Conservation (phyloP, 345 rosid genomes). For the Bruguiera sexangula region DNA sequence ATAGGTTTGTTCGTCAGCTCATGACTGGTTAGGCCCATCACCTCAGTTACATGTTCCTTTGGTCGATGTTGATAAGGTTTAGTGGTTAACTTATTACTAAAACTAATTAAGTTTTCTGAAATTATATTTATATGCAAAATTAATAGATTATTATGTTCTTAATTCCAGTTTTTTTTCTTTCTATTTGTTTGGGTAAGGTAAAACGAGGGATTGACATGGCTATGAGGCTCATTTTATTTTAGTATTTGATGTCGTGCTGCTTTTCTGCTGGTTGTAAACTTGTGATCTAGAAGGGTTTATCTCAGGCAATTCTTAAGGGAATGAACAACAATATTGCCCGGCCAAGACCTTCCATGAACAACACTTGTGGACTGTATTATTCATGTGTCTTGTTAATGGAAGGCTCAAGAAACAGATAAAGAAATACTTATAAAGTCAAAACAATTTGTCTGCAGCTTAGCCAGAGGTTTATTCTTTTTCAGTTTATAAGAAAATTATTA, state of each 20-base stretch:
- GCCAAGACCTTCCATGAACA: neutral
- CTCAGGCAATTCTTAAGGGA: neutral
- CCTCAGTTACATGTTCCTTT: constrained; percentile 77
- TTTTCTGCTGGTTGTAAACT: neutral
- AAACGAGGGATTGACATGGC: neutral
- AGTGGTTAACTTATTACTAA: constrained; percentile 1
- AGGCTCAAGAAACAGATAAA: too few relatives aligned
- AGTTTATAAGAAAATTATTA: too few relatives aligned
- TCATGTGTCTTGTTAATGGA: too few relatives aligned
- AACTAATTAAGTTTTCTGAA: neutral
- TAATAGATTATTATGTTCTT: neutral
- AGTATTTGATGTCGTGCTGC: neutral
- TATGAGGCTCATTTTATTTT: neutral
- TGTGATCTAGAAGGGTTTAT: neutral
- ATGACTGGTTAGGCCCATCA: constrained; percentile 69
- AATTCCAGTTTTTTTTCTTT: neutral
- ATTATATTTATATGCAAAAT: neutral
- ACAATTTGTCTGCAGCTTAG: too few relatives aligned
- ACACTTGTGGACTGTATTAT: neutral
- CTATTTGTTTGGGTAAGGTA: neutral
- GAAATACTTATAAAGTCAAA: too few relatives aligned
- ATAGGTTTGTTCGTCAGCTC: constrained; percentile 50
- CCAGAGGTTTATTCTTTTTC: too few relatives aligned
- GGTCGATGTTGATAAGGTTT: constrained; percentile 96
- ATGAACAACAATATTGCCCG: too few relatives aligned